Evolutionary conservation across 169 alveolate genomes (phyloP).

Genomic region (Plasmodium relictum): DNA sequence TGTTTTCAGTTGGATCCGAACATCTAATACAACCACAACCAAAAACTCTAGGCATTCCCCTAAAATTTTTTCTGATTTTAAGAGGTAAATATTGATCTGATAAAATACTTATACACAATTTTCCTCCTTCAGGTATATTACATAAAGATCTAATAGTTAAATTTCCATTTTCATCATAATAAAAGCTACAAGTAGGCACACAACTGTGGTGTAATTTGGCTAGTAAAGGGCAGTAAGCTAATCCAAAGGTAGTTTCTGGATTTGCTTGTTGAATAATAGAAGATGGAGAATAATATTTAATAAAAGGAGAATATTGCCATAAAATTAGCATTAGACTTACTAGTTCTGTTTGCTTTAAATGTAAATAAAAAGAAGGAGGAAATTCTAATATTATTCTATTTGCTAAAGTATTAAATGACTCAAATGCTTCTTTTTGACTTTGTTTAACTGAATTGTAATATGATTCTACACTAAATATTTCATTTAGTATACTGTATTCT

Average conservation of each 20-base stretch:
- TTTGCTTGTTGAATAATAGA: constrained; percentile 81
- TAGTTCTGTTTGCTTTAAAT: constrained; percentile 85
- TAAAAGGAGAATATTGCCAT: constrained; percentile 86
- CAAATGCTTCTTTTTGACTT: constrained; percentile 81
- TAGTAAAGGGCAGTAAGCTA: constrained; percentile 80
- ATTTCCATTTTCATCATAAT: constrained; percentile 86
- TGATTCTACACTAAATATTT: constrained; percentile 80
- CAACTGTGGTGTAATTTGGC: constrained; percentile 88
- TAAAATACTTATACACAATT: constrained; percentile 83
- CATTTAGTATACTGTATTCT: constrained; percentile 76
- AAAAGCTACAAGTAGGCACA: constrained; percentile 87
- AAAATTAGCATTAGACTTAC: constrained; percentile 83
- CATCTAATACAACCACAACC: constrained; percentile 88
- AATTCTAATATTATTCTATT: constrained; percentile 82
- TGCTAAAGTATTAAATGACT: constrained; percentile 80
- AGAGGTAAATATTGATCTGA: constrained; percentile 89
- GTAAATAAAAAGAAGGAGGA: constrained; percentile 86
- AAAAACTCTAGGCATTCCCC: constrained; percentile 80
- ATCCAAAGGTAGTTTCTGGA: constrained; percentile 86
- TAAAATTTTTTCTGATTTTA: constrained; percentile 80
- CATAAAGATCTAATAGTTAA: constrained; percentile 88
- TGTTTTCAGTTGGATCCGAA: constrained; percentile 84
- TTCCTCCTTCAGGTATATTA: constrained; percentile 88
- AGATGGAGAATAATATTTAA: constrained; percentile 83
- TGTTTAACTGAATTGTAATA: constrained; percentile 78